Base-by-base conservation (phyloP, 768 basidiomycete species). In the Pisolithus tinctorius region DNA sequence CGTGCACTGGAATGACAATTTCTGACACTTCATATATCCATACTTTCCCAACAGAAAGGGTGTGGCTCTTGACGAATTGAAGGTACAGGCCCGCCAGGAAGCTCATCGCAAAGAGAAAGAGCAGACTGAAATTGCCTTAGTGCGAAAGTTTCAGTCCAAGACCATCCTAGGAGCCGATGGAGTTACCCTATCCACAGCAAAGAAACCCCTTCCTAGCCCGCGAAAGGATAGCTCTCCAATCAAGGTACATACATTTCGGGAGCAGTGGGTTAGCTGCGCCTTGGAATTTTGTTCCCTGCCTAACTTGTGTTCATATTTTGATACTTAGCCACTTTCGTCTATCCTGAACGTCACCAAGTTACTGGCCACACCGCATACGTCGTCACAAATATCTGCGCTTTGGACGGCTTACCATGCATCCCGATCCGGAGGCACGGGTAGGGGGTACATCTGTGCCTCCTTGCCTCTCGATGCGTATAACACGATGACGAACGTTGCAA, bases 381-480 rank as follows among this genome's bases (percentile, higher is more conserved):
- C 82, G 5, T 78, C 79, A 9, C 87, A 90, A 62, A 78, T 99
- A 59, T 78, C 84, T 4, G 77, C 84, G 0, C 75, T 97, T 0
- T 98, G 95, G 95, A 88, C 82, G 3, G 78, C 88, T 0, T 97
- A 94, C 62, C 94, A 98, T 64, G 77, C 81, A 13, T 82, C 87
- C 4, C 83, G 88, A 29, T 86, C 89, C 1, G 76, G 80, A 9
- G 83, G 90, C 1, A 88, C 90, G 0, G 86, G 88, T 14, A 83
- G 87, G 34, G 90, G 89, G 9, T 93, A 80, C 63, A 77, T 97
- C 27, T 94, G 86, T 53, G 95, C 95, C 2, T 74, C 84, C 6
- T 76, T 96, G 16, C 86, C 94, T 1, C 56, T 86, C 47, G 74
- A 78, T 6, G 76, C 80, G 13, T 96, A 97, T 70, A 62, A 74